A percentile compares a stretch with the other conserved stretches of the same genome.
These are phyloP conservation scores for Sphaerosporella brunnea DNA, from an alignment of 495 filamentous ascomycete species.

Conservation along the genomic window DNA sequence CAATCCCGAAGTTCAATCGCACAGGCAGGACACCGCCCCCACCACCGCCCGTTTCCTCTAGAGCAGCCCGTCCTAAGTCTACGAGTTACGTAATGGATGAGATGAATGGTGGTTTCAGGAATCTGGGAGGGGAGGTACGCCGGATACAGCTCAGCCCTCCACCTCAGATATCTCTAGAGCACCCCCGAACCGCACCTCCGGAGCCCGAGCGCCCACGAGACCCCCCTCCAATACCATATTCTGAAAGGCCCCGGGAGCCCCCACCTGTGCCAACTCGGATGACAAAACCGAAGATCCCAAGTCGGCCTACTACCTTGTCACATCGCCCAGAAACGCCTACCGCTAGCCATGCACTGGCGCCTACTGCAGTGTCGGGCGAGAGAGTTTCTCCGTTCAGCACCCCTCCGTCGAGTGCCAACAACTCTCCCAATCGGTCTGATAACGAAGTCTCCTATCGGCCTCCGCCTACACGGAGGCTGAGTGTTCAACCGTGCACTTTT, in stretches of 20 bases:
- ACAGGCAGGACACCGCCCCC: background rate
- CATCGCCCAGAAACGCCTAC: constrained; percentile 19
- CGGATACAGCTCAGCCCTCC: background rate
- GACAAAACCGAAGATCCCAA: constrained; percentile 58
- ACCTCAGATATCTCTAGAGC: background rate
- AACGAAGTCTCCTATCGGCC: constrained; percentile 11
- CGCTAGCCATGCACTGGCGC: constrained; percentile 12
- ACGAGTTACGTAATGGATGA: constrained; percentile 1
- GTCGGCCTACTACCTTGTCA: constrained; percentile 28
- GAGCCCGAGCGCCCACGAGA: no score
- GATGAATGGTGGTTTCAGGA: background rate
- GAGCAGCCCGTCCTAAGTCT: background rate
- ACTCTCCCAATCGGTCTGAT: constrained; percentile 28
- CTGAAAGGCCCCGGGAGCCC: constrained; percentile 22
- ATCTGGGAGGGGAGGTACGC: background rate
- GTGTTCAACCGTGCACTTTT: background rate
- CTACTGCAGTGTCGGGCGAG: constrained; percentile 29
- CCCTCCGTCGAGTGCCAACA: constrained; percentile 62
- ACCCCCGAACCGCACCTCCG: no score
- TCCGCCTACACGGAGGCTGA: constrained; percentile 19
- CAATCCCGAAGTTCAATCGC: constrained; percentile 1
- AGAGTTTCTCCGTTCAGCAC: constrained; percentile 74
- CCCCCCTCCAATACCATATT: constrained; percentile 15
- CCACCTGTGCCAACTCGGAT: constrained; percentile 48
- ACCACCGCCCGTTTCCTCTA: constrained; percentile 3